Evolutionary conservation across 2,329 filamentous ascomycete genomes (phyloP).

Genomic region (Hymenoscyphus fraxineus): DNA sequence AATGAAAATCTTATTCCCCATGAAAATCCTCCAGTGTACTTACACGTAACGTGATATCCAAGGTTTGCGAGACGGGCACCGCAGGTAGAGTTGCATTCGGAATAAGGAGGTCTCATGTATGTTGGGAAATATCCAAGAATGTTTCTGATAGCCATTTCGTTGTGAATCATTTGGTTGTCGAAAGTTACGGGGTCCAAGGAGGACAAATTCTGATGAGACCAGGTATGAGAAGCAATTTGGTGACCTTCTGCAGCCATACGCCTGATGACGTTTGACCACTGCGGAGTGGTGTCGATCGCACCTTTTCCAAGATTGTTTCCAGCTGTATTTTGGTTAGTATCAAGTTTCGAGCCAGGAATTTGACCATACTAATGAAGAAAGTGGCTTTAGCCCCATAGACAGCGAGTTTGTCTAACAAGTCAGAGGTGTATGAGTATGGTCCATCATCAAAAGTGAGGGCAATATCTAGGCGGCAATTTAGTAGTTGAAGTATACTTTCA

Average conservation of each 20-base stretch:
- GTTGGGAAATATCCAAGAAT: slow-evolving; percentile 53
- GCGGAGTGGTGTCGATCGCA: slow-evolving; percentile 29
- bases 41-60: slow-evolving; percentile 45
- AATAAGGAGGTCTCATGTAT: slow-evolving; percentile 48
- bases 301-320: slow-evolving; percentile 49
- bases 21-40: background rate
- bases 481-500: slow-evolving; percentile 50
- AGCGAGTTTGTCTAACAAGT: slow-evolving; percentile 46
- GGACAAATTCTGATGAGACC: slow-evolving; percentile 48
- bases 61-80: slow-evolving; percentile 37
- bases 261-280: slow-evolving; percentile 45
- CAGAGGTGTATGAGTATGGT: slow-evolving; percentile 60
- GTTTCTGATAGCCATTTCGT: slow-evolving; percentile 53
- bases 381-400: slow-evolving; percentile 60
- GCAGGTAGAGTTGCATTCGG: slow-evolving; percentile 41
- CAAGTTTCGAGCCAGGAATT: slow-evolving; percentile 27
- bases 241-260: slow-evolving; percentile 41
- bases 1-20: background rate
- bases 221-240: slow-evolving; percentile 58
- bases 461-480: slow-evolving; percentile 41
- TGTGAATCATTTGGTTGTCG: slow-evolving; percentile 48
- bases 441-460: slow-evolving; percentile 67
- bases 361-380: slow-evolving; percentile 52
- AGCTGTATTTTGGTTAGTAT: slow-evolving; percentile 26
- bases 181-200: slow-evolving; percentile 42